Conservation (phyloP, 495 filamentous ascomycete species). For the Durotheca rogersii region DNA sequence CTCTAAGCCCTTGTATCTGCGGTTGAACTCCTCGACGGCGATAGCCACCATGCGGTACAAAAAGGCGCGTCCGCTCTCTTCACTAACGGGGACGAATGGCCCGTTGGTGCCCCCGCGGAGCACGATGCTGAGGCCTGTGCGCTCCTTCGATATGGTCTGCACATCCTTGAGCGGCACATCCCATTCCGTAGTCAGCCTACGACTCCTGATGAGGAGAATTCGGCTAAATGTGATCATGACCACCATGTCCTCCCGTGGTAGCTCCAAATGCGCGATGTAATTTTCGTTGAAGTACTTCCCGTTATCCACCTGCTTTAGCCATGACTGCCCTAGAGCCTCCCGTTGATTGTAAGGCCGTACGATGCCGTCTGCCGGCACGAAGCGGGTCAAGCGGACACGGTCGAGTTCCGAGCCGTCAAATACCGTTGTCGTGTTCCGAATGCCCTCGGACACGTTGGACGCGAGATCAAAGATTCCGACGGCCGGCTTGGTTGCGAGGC, state of each 20-base stretch:
- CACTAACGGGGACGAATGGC: conserved; percentile 88
- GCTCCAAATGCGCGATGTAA: conserved; percentile 94
- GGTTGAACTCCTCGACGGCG: conserved; percentile 60
- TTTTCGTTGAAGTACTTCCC: conserved; percentile 96
- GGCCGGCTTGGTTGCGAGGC: conserved; percentile 91
- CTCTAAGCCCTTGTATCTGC: conserved; percentile 49
- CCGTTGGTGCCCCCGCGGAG: conserved; percentile 89
- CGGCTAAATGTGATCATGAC: conserved; percentile 92
- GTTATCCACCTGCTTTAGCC: conserved; percentile 96
- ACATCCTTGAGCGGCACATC: conserved; percentile 93
- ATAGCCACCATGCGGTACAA: conserved; percentile 65
- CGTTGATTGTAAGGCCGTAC: conserved; percentile 94
- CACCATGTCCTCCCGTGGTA: conserved; percentile 85
- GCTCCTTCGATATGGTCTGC: conserved; percentile 94
- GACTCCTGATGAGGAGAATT: conserved; percentile 85
- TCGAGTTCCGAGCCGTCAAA: conserved; percentile 94
- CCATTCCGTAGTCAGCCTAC: conserved; percentile 86
- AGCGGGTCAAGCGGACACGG: conserved; percentile 85
- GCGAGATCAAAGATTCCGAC: conserved; percentile 97
- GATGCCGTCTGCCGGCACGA: conserved; percentile 88
- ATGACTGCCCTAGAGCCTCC: conserved; percentile 95
- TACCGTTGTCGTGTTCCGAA: conserved; percentile 97
- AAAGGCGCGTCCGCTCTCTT: conserved; percentile 86
- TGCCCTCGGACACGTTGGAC: conserved; percentile 92
- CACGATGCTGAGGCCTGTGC: conserved; percentile 86